Percentiles rank a stretch among this genome's conserved stretches.
phyloP scores from a whole-genome alignment of 768 basidiomycete species.

The Calvatia gigantea region DNA sequence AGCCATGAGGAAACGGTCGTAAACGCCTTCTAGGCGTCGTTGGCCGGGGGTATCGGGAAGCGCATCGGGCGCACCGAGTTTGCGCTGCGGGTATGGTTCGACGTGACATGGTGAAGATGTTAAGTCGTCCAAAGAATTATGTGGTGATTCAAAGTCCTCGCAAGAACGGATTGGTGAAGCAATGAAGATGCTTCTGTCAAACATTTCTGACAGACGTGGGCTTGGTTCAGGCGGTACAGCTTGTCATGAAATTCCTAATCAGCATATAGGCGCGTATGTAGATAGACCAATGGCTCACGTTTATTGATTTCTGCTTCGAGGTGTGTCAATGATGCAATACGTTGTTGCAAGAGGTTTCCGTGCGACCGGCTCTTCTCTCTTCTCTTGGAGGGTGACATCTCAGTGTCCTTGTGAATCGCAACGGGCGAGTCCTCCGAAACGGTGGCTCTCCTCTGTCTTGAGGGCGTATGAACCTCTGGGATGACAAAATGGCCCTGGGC shows the following conservation, averaged over 20 bases:
- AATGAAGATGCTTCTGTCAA: slow-evolving; percentile 70
- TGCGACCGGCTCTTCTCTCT: slow-evolving; percentile 59
- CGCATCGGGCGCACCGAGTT: slow-evolving; percentile 30
- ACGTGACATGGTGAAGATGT: slow-evolving; percentile 61
- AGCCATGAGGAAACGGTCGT: slow-evolving; percentile 81
- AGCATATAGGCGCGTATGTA: not conserved
- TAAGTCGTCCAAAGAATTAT: slow-evolving; percentile 44
- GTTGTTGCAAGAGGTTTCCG: slow-evolving; percentile 56
- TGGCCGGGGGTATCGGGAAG: slow-evolving; percentile 54
- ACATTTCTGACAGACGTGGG: slow-evolving; percentile 58
- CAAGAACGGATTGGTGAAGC: slow-evolving; percentile 43
- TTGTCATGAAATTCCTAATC: slow-evolving; percentile 14
- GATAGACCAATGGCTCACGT: slow-evolving; percentile 38
- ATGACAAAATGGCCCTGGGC: slow-evolving; percentile 24
- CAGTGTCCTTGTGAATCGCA: slow-evolving; percentile 31
- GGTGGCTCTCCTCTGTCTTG: slow-evolving; percentile 56
- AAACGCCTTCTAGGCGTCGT: slow-evolving; percentile 67
- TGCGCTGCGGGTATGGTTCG: slow-evolving; percentile 58
- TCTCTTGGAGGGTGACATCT: slow-evolving; percentile 60
- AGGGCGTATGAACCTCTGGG: slow-evolving; percentile 39
- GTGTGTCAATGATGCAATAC: slow-evolving; percentile 63
- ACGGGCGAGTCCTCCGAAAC: slow-evolving; percentile 64
- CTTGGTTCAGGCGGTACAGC: slow-evolving; percentile 40
- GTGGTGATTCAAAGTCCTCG: slow-evolving; percentile 28
- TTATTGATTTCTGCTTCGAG: slow-evolving; percentile 64